A percentile compares a stretch with the other conserved stretches of the same genome.
phyloP scores from a whole-genome alignment of 139 green algal species.

The Asterochloris sp. region DNA sequence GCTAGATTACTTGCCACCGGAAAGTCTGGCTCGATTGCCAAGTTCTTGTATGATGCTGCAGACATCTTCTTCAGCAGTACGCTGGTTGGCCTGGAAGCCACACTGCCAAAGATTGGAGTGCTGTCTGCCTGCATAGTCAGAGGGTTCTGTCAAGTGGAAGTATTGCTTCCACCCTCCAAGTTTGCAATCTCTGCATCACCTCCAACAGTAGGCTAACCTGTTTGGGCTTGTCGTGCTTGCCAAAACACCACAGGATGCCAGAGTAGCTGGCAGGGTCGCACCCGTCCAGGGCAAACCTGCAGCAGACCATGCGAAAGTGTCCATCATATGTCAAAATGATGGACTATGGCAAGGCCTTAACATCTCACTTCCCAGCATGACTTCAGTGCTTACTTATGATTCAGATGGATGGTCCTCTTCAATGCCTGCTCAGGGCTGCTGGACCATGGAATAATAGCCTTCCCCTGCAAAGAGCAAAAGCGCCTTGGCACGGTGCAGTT shows the following conservation, averaged over 20 bases:
- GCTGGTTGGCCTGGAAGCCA: constrained; percentile 9
- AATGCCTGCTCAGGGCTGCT: constrained; percentile 15
- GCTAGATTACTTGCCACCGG: neutral
- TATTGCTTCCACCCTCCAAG: too few relatives aligned
- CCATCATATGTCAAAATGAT: too few relatives aligned
- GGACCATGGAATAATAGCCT: constrained; percentile 27
- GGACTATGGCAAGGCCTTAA: too few relatives aligned
- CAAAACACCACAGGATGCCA: constrained; percentile 34
- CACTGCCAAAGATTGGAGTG: constrained; percentile 22
- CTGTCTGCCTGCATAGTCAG: neutral
- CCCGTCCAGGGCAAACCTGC: constrained; percentile 26
- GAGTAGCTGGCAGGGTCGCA: constrained; percentile 26
- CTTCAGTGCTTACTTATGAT: constrained; percentile 16
- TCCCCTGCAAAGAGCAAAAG: neutral
- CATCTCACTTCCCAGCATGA: too few relatives aligned
- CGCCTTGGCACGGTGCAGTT: too few relatives aligned
- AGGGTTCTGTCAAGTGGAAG: too few relatives aligned
- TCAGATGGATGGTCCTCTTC: constrained; percentile 14
- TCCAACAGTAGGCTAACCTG: neutral
- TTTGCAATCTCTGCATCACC: too few relatives aligned
- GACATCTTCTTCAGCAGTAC: constrained; percentile 13
- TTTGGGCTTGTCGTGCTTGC: constrained; percentile 26
- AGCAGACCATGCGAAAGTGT: too few relatives aligned
- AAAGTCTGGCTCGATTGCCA: constrained; percentile 4
- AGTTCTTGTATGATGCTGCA: constrained; percentile 2